These are phyloP conservation scores for Uronychia binucleata DNA, from an alignment of 73 alveolate species.

Conservation along the genomic window DNA sequence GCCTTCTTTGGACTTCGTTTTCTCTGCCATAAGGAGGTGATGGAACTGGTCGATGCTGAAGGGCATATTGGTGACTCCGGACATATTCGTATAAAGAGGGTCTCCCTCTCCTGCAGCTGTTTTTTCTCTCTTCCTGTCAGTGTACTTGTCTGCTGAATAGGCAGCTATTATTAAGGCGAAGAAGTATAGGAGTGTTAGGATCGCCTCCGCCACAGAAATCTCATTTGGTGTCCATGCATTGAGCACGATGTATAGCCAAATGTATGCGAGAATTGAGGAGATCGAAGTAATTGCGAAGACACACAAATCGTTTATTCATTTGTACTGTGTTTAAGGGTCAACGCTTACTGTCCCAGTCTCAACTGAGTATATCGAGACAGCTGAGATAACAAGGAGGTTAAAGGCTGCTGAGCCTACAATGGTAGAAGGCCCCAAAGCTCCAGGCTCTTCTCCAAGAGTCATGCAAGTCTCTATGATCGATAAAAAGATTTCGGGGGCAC, in stretches of 20 bases:
- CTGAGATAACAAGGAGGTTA: conserved; percentile 58
- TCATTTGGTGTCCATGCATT: conserved; percentile 29
- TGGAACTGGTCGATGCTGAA: conserved; percentile 19
- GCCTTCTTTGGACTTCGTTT: conserved; percentile 13
- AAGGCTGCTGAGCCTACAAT: conserved; percentile 77
- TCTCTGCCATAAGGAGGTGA: conserved; percentile 6
- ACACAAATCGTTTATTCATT: conserved; percentile 52
- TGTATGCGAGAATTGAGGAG: conserved; percentile 58
- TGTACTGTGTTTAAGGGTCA: conserved; percentile 14
- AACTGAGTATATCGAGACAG: conserved; percentile 66
- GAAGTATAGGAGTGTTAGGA: conserved; percentile 56
- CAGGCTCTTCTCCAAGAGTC: conserved; percentile 34
- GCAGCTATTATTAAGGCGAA: conserved; percentile 48
- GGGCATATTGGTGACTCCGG: neutral
- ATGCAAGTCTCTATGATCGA: conserved; percentile 58
- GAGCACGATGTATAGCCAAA: conserved; percentile 64
- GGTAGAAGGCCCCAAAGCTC: conserved; percentile 72
- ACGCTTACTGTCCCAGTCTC: conserved; percentile 58
- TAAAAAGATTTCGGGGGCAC: conserved; percentile 81
- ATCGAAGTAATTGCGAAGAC: conserved; percentile 63
- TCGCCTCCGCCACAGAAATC: conserved; percentile 41
- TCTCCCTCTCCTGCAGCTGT: neutral
- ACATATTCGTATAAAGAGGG: neutral
- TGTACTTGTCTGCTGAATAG: conserved; percentile 35
- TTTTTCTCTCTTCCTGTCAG: neutral